Evolutionary conservation across 768 basidiomycete genomes (phyloP).

Genomic region (Astraeus odoratus): DNA sequence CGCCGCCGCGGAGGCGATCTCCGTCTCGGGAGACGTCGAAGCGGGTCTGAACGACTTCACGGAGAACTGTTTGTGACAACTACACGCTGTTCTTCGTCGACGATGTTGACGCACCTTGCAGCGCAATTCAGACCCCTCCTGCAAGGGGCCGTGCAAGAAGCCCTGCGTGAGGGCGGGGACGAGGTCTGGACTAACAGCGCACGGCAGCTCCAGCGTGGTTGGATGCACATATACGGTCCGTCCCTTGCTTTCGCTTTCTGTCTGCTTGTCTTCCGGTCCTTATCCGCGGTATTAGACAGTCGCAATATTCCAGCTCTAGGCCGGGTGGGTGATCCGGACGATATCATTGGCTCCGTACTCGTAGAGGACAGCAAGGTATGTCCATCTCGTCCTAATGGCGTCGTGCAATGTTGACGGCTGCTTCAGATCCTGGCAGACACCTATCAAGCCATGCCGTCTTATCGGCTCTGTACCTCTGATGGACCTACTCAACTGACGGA

Average conservation of each 20-base stretch:
- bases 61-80: slow-evolving; percentile 52
- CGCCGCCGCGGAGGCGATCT: slow-evolving; percentile 29
- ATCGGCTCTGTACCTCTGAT: slow-evolving; percentile 71
- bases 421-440: slow-evolving; percentile 59
- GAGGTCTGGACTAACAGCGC: slow-evolving; percentile 62
- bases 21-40: slow-evolving; percentile 29
- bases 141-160: slow-evolving; percentile 52
- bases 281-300: slow-evolving; percentile 38
- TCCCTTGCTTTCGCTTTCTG: not conserved
- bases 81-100: not conserved
- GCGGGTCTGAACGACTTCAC: slow-evolving; percentile 64
- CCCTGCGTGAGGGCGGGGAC: slow-evolving; percentile 51
- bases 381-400: not conserved
- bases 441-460: slow-evolving; percentile 80
- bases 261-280: not conserved
- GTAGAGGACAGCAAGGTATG: slow-evolving; percentile 62
- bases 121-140: slow-evolving; percentile 54
- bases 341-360: slow-evolving; percentile 71
- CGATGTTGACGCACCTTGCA: slow-evolving; percentile 19
- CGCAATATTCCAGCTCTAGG: slow-evolving; percentile 71
- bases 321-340: slow-evolving; percentile 76
- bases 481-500: slow-evolving; percentile 64
- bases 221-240: slow-evolving; percentile 78
- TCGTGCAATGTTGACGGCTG: not conserved
- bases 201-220: slow-evolving; percentile 60